Evolutionary conservation across 2,329 filamentous ascomycete species (phyloP), one percentile per base, ranked within the genome.

Genomic region (Ascochyta rabiei): DNA sequence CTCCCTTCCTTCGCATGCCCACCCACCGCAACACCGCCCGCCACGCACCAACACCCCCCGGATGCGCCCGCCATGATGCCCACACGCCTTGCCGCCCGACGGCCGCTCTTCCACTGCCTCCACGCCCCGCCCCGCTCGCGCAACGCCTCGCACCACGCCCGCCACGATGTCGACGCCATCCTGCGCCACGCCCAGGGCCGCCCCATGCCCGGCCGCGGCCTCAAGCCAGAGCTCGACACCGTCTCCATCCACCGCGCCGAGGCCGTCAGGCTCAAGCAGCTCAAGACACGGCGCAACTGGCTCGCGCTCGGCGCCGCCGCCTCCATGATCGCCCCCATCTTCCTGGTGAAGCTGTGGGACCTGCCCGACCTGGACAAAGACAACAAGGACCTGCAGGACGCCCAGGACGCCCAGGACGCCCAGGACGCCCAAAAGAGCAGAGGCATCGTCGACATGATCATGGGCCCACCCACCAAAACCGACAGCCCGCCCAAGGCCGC

Each of bases 311-410:
- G 73, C 26, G 71, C 70, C 13, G 69, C 66, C 0, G 44, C 75
- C 12, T 74, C 70, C 24, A 76, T 76, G 71, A 68, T 72, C 23
- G 67, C 68, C 8, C 73, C 73, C 37, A 70, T 76, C 15, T 55
- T 75, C 50, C 57, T 76, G 7, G 64, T 76, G 15, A 60, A 61
- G 30, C 51, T 71, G 5, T 72, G 68, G 70, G 70, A 72, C 28
- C 39, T 72, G 37, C 70, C 68, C 59, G 72, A 26, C 59, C 45
- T 46, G 2, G 59, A 66, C 6, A 53, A 64, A 21, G 48, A 68
- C 23, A 56, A 59, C 16, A 37, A 59, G 8, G 62, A 64, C 5
- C 65, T 75, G 28, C 41, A 56, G 28, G 42, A 56, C 12, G 34
- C 24, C 24, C 24, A 30, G 8, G 28, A 30, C 12, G 12, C 12